These are phyloP conservation scores for Mortierella sp. DNA, from an alignment of 371 early-diverging fungal genomes.

Conservation along the genomic window DNA sequence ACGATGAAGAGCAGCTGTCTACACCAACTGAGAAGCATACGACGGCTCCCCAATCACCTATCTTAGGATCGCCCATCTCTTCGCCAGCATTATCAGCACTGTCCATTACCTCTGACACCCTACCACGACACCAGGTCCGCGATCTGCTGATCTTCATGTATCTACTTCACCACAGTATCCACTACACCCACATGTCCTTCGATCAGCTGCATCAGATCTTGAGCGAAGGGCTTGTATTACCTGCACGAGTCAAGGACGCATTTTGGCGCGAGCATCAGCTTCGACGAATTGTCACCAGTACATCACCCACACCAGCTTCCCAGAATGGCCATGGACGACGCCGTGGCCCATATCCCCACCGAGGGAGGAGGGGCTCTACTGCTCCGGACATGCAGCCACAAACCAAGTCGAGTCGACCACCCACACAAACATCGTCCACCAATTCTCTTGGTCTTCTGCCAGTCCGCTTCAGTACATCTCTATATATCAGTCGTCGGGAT, in stretches of 20 bases:
- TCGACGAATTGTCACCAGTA: conserved; percentile 36
- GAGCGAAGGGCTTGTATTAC: conserved; percentile 42
- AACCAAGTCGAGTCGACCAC: conserved; percentile 2
- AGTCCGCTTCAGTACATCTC: conserved; percentile 50
- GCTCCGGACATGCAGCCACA: too few species aligned
- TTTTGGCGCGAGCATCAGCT: conserved; percentile 50
- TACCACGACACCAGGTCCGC: conserved; percentile 51
- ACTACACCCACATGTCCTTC: conserved; percentile 50
- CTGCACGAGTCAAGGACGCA: conserved; percentile 44
- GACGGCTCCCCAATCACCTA: conserved; percentile 19
- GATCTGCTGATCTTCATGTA: conserved; percentile 46
- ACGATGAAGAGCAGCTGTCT: not conserved
- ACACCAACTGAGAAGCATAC: not conserved
- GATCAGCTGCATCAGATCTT: conserved; percentile 39
- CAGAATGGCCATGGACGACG: conserved; percentile 11
- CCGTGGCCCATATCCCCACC: conserved; percentile 21
- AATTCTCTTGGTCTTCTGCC: conserved; percentile 49
- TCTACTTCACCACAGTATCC: conserved; percentile 44
- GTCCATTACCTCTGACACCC: conserved; percentile 33
- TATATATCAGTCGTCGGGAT: conserved; percentile 48
- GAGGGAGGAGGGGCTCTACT: too few species aligned
- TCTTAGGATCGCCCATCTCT: conserved; percentile 26
- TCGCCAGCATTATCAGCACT: conserved; percentile 38
- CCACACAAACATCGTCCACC: conserved; percentile 10
- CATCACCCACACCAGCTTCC: conserved; percentile 27